Evolutionary conservation across 768 basidiomycete species (phyloP).

Genomic region (Lactarius vividus): DNA sequence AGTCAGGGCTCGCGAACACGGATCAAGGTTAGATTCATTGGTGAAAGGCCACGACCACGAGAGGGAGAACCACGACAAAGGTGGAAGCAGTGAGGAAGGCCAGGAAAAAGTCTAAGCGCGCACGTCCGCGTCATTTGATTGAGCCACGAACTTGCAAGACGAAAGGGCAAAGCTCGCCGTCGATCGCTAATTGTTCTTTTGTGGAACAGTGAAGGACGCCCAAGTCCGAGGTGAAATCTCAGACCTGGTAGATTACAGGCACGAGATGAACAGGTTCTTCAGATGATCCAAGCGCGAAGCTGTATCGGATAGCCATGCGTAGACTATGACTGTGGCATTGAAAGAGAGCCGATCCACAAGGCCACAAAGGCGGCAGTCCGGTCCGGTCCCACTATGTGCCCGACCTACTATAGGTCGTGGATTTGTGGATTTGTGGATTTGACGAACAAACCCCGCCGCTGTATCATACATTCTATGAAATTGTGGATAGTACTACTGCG

Average conservation of each 20-base stretch:
- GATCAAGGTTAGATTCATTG: background rate
- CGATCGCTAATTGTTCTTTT: background rate
- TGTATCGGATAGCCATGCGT: background rate
- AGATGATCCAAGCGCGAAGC: background rate
- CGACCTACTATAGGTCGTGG: background rate
- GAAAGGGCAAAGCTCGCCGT: background rate
- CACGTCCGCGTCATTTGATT: background rate
- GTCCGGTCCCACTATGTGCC: background rate
- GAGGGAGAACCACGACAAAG: background rate
- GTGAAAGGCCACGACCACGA: background rate
- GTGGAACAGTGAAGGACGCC: background rate
- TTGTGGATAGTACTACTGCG: background rate
- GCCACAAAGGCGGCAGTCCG: background rate
- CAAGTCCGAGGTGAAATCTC: background rate
- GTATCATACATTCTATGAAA: background rate
- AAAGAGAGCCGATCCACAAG: background rate
- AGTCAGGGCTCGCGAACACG: background rate
- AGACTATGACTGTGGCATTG: background rate
- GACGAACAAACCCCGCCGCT: background rate
- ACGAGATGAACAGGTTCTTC: background rate
- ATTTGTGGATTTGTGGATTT: background rate
- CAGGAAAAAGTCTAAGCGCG: background rate
- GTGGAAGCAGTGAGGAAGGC: background rate
- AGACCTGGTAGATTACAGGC: background rate
- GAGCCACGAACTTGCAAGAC: background rate